Conservation (phyloP, 495 filamentous ascomycete species). For the Penicillium roqueforti region DNA sequence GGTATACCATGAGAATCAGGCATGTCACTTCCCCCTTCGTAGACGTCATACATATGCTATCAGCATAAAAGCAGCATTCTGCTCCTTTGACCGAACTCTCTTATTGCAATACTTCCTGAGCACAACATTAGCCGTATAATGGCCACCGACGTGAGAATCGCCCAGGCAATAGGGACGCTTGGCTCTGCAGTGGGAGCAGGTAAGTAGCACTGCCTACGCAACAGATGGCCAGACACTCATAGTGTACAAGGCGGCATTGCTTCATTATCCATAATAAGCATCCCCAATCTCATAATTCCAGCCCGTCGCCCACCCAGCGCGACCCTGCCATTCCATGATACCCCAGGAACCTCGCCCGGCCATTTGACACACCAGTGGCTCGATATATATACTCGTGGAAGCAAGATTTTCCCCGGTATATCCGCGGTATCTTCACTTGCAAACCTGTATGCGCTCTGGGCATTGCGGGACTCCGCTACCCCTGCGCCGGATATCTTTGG, state of each 20-base stretch:
- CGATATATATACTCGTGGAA: slow-evolving; percentile 27
- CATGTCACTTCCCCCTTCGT: no score
- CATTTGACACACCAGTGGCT: slow-evolving; percentile 32
- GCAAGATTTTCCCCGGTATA: slow-evolving; percentile 21
- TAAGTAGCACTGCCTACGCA: slow-evolving; percentile 2
- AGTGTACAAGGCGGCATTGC: slow-evolving; percentile 22
- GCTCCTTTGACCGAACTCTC: no score
- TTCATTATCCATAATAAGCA: slow-evolving; percentile 20
- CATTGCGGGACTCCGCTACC: slow-evolving; percentile 11
- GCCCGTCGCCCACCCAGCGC: slow-evolving; percentile 17
- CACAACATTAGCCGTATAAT: background rate
- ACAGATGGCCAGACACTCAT: background rate
- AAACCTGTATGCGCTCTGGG: slow-evolving; percentile 31
- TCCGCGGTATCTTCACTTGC: slow-evolving; percentile 20
- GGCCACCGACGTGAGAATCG: slow-evolving; percentile 15
- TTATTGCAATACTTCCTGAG: no score
- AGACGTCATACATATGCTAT: slow-evolving; percentile 2
- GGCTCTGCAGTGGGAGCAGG: slow-evolving; percentile 27
- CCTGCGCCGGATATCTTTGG: slow-evolving; percentile 1
- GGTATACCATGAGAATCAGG: no score
- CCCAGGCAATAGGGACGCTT: slow-evolving; percentile 27
- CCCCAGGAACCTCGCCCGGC: slow-evolving; percentile 16
- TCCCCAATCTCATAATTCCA: slow-evolving; percentile 25
- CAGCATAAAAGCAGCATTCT: background rate
- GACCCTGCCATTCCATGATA: slow-evolving; percentile 1